Percentiles rank a stretch among this genome's conserved stretches.
These are phyloP conservation scores for Schwanniomyces occidentalis DNA, from an alignment of 805 yeast species.

Conservation along the genomic window DNA sequence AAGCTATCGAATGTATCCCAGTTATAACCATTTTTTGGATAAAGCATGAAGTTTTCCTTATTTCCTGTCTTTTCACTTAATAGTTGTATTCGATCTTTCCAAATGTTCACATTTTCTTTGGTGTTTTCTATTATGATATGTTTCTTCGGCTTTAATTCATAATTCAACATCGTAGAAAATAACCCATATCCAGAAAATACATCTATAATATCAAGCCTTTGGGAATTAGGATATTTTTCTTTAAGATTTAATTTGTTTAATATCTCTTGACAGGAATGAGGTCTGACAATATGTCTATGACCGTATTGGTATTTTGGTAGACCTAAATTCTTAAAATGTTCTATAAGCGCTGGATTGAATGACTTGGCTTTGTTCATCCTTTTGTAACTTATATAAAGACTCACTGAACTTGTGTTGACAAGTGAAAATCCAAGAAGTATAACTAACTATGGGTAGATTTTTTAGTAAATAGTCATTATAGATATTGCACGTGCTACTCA, in stretches of 20 bases:
- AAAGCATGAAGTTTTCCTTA: slow-evolving; percentile 32
- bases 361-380: slow-evolving; percentile 11
- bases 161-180: slow-evolving; percentile 62
- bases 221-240: slow-evolving; percentile 32
- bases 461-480: too few relatives aligned
- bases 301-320: slow-evolving; percentile 25
- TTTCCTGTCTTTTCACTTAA: slow-evolving; percentile 24
- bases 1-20: slow-evolving; percentile 63
- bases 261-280: slow-evolving; percentile 33
- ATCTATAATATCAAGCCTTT: slow-evolving; percentile 55
- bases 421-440: too few relatives aligned
- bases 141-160: slow-evolving; percentile 57
- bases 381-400: too few relatives aligned
- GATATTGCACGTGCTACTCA: too few relatives aligned
- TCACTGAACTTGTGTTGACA: too few relatives aligned
- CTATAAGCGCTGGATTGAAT: slow-evolving; percentile 27
- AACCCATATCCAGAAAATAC: slow-evolving; percentile 60
- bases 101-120: slow-evolving; percentile 20
- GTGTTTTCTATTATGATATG: slow-evolving; percentile 65
- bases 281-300: slow-evolving; percentile 19
- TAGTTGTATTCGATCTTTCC: slow-evolving; percentile 27
- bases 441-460: too few relatives aligned
- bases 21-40: slow-evolving; percentile 55
- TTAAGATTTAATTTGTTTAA: slow-evolving; percentile 49
- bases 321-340: slow-evolving; percentile 19